Conservation (phyloP, 208 protist genomes). For the Leishmania gerbilli region DNA sequence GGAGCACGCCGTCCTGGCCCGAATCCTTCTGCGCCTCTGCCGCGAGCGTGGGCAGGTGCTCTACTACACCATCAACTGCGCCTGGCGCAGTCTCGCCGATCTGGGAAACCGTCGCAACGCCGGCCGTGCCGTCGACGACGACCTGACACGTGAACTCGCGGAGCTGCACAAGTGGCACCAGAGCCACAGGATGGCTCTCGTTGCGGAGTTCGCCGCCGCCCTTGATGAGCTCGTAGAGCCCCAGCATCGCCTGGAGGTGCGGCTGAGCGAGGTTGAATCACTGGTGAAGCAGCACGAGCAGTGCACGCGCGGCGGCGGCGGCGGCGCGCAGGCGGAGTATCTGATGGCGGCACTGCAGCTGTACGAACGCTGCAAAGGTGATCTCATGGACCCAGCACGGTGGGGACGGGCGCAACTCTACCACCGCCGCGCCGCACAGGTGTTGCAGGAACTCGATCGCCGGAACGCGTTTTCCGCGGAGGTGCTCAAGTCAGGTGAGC, state of each 20-base stretch:
- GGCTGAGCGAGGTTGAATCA: background rate
- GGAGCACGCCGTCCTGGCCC: constrained; percentile 21
- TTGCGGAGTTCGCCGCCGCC: constrained; percentile 7
- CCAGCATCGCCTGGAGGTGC: background rate
- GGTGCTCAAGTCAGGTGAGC: background rate
- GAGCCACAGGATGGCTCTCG: constrained; percentile 5
- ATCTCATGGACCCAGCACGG: constrained; percentile 1
- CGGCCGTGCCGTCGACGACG: background rate
- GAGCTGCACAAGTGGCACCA: constrained; percentile 7
- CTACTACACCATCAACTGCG: constrained; percentile 79
- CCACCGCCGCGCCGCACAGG: constrained; percentile 9
- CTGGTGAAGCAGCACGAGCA: constrained; percentile 7
- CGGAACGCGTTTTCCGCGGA: background rate
- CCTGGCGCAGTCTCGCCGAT: constrained; percentile 40
- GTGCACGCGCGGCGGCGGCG: background rate
- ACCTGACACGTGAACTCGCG: background rate
- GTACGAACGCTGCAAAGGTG: background rate
- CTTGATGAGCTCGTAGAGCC: constrained; percentile 14
- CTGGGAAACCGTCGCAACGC: background rate
- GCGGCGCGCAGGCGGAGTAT: background rate
- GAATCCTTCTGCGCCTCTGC: constrained; percentile 56
- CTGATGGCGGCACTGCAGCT: background rate
- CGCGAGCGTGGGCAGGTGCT: constrained; percentile 66
- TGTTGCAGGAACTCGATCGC: background rate
- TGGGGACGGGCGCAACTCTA: constrained; percentile 1